phyloP scores from a whole-genome alignment of 768 basidiomycete species.

The Scleroderma bovista region DNA sequence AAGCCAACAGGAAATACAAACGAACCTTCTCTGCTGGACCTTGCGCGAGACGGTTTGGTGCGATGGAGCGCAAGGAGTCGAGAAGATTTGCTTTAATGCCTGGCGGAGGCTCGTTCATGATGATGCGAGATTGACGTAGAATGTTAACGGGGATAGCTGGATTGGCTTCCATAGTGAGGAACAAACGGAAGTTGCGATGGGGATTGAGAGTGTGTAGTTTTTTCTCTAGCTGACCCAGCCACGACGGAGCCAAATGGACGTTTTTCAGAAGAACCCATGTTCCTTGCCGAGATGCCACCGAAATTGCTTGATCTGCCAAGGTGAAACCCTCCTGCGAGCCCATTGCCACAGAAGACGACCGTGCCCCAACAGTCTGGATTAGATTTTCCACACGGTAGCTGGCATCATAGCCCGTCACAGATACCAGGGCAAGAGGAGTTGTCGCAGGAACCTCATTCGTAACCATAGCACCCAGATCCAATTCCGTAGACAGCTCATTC shows the following conservation, averaged over 20 bases:
- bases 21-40: constrained; percentile 93
- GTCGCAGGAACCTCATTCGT: constrained; percentile 69
- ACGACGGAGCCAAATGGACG: constrained; percentile 90
- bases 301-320: constrained; percentile 94
- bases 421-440: constrained; percentile 85
- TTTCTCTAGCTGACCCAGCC: constrained; percentile 96
- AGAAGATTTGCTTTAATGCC: constrained; percentile 95
- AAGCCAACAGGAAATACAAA: constrained; percentile 92
- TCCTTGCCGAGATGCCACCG: constrained; percentile 85
- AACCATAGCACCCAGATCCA: constrained; percentile 76
- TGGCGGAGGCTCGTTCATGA: constrained; percentile 99
- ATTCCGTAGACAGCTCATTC: constrained; percentile 72
- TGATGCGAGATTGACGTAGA: constrained; percentile 87
- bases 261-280: constrained; percentile 98
- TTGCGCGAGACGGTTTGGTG: constrained; percentile 63
- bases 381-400: constrained; percentile 92
- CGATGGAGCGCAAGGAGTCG: constrained; percentile 77
- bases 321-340: constrained; percentile 97
- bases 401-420: constrained; percentile 97
- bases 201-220: constrained; percentile 89
- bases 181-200: constrained; percentile 88
- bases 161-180: constrained; percentile 97
- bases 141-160: constrained; percentile 95
- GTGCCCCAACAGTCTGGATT: constrained; percentile 67
- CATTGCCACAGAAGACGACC: constrained; percentile 92